Evolutionary conservation across 2,329 filamentous ascomycete genomes (phyloP).

Genomic region (Bimuria novae-zelandiae): DNA sequence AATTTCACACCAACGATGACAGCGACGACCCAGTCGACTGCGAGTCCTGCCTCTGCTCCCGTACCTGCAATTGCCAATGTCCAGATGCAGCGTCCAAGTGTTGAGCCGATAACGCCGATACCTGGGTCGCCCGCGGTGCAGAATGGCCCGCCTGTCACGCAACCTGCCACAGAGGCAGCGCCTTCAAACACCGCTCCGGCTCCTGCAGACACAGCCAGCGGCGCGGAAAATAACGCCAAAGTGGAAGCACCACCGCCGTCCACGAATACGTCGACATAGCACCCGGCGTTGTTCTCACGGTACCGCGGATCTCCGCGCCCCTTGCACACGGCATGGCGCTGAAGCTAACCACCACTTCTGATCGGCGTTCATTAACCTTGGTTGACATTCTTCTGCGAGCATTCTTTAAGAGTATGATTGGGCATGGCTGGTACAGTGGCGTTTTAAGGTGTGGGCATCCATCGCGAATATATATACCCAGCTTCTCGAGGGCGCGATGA

Average conservation of each 20-base stretch:
- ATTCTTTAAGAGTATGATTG: no score
- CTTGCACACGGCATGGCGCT: no score
- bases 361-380: no score
- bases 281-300: background rate
- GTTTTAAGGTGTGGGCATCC: background rate
- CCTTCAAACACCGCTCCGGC: background rate
- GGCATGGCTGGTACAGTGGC: background rate
- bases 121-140: constrained; percentile 40
- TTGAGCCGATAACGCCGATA: constrained; percentile 43
- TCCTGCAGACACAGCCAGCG: constrained; percentile 12
- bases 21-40: constrained; percentile 10
- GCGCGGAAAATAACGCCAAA: constrained; percentile 15
- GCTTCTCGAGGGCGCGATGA: background rate
- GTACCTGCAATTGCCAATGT: constrained; percentile 14
- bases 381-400: no score
- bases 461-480: constrained; percentile 7
- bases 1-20: constrained; percentile 37
- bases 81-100: constrained; percentile 36
- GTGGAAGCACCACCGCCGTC: constrained; percentile 9
- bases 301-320: no score
- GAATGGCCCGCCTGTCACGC: constrained; percentile 28
- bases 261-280: background rate
- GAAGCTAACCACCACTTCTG: no score
- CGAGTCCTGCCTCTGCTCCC: constrained; percentile 14
- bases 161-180: constrained; percentile 21